Evolutionary conservation across 768 basidiomycete genomes (phyloP).

Genomic region (Guyanaporus albipodus): DNA sequence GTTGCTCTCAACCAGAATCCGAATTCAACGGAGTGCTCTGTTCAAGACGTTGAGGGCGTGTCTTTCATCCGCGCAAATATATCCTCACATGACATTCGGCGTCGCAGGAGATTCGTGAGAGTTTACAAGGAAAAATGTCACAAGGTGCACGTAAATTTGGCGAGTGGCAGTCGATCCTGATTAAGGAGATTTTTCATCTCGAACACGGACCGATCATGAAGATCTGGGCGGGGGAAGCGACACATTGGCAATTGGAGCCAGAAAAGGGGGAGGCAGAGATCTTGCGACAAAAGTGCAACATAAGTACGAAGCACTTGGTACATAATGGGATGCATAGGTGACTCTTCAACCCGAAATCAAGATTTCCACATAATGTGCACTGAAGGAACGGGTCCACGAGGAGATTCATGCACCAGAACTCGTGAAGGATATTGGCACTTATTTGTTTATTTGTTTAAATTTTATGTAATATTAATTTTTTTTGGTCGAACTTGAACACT

Average conservation of each 20-base stretch:
- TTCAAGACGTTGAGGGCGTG: too few relatives aligned
- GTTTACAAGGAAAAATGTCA: too few relatives aligned
- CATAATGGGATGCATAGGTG: not conserved
- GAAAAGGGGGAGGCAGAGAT: not conserved
- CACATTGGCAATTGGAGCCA: conserved; percentile 4
- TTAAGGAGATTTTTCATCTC: conserved; percentile 17
- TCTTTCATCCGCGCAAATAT: too few relatives aligned
- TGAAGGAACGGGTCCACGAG: not conserved
- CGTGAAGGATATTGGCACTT: too few relatives aligned
- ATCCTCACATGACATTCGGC: too few relatives aligned
- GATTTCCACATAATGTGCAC: conserved; percentile 14
- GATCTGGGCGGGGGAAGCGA: conserved; percentile 2
- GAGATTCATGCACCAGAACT: not conserved
- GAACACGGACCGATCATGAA: conserved; percentile 11
- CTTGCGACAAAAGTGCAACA: not conserved
- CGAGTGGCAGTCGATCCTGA: conserved; percentile 1
- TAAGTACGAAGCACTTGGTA: conserved; percentile 1
- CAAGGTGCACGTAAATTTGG: not conserved
- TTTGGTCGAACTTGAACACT: too few relatives aligned
- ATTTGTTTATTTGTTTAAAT: too few relatives aligned
- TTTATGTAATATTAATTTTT: too few relatives aligned
- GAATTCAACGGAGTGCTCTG: too few relatives aligned
- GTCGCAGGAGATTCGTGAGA: too few relatives aligned
- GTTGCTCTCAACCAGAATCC: too few relatives aligned
- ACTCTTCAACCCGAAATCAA: conserved; percentile 3